phyloP scores from a whole-genome alignment of 345 rosid genomes.

The Corymbia maculata region DNA sequence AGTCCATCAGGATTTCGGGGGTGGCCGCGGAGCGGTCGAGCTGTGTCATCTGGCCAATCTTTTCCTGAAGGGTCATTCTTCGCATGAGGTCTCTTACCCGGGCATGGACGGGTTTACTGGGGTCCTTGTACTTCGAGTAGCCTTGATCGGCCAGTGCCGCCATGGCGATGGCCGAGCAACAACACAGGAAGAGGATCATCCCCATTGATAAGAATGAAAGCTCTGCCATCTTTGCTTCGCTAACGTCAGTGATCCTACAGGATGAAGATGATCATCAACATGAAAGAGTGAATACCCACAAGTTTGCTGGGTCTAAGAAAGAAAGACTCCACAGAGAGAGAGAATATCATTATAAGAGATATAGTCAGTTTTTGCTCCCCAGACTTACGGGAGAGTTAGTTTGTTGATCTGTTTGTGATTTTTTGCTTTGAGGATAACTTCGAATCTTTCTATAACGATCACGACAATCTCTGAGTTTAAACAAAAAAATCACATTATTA shows the following conservation, averaged over 20 bases:
- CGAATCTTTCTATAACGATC: neutral
- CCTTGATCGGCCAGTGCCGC: neutral
- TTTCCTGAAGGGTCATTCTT: conserved; percentile 20
- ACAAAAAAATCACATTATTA: neutral
- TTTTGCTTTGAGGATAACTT: neutral
- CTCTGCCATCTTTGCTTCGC: neutral
- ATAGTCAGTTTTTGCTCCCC: neutral
- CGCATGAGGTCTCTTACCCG: conserved; percentile 21
- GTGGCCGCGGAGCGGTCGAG: conserved; percentile 15
- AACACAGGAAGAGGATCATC: neutral
- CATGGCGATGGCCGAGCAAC: neutral
- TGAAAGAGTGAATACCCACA: neutral
- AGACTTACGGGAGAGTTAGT: neutral
- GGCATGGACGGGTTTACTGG: neutral
- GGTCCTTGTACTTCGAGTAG: conserved; percentile 16
- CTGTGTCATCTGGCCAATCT: conserved; percentile 36
- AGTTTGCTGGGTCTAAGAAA: neutral
- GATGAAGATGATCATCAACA: neutral
- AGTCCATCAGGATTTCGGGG: conserved; percentile 33
- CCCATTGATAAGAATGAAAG: neutral
- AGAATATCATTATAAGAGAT: neutral
- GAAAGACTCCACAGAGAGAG: neutral
- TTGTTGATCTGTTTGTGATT: neutral
- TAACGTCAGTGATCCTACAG: neutral
- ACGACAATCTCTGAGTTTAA: neutral